phyloP scores from a whole-genome alignment of 129 eudicot genomes.

The Saussurea involucrata region DNA sequence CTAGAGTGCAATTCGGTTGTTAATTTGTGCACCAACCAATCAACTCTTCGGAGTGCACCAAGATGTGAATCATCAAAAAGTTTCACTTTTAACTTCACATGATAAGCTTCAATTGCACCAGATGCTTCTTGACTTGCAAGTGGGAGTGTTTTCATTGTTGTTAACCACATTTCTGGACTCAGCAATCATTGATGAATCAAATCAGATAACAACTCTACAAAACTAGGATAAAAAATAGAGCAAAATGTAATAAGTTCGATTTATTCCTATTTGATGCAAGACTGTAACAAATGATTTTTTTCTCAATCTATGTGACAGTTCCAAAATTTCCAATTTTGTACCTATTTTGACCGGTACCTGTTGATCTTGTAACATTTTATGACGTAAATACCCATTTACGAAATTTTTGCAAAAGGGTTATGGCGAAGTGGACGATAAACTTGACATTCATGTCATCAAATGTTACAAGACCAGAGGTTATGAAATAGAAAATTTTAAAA shows the following conservation, averaged over 20 bases:
- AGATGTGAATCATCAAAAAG: conserved; percentile 85
- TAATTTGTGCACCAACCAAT: conserved; percentile 92
- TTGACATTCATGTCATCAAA: neutral
- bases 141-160: conserved; percentile 71
- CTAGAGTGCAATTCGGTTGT: conserved; percentile 89
- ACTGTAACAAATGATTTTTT: neutral
- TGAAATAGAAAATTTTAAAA: too few relatives aligned
- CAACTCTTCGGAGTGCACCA: conserved; percentile 85
- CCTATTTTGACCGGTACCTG: too few relatives aligned
- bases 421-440: neutral
- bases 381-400: neutral
- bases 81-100: conserved; percentile 78
- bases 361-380: neutral
- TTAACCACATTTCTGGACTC: conserved; percentile 89
- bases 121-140: conserved; percentile 95
- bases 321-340: too few relatives aligned
- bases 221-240: neutral
- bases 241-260: neutral
- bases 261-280: neutral
- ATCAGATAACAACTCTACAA: neutral
- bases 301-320: neutral
- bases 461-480: neutral
- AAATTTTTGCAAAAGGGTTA: neutral
- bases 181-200: neutral
- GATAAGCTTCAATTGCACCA: conserved; percentile 95